Base-by-base conservation (phyloP, 805 yeast genomes). In the Teunomyces stri region DNA sequence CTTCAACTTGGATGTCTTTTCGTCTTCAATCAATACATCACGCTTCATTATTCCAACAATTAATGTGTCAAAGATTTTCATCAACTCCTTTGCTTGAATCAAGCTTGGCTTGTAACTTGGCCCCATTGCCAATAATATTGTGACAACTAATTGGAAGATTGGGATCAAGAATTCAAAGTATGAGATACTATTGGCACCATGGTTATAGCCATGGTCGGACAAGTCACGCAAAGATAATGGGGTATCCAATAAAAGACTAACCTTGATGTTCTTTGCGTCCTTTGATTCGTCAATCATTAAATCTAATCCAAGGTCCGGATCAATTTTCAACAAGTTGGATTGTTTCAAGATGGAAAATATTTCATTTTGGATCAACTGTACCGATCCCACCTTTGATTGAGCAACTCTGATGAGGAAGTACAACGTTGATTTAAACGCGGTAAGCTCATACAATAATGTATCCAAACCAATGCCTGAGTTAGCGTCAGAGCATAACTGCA, bases 281-380 rank as follows among this genome's bases (percentile, higher is more conserved):
- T 53, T 53, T 7, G 50, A 40, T 15, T 61, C 57, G 42, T 70
- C 76, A 44, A 78, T 69, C 2, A 68, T 62, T 42, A 84, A 61
- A 42, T 76, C 81, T 41, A 87, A 66, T 0, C 95, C 96, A 30
- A 89, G 68, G 59, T 87, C 96, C 0, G 94, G 90, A 62, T 91
- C 97, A 34, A 84, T 74, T 30, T 70, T 62, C 38, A 89, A 67
- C 51, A 89, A 78, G 15, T 67, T 67, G 34, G 85, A 79, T 10
- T 78, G 70, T 47, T 74, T 78, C 45, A 91, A 70, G 0, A 80
- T 70, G 13, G 81, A 76, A 61, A 90, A 84, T 6, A 92, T 62
- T 43, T 85, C 92, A 54, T 85, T 79, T 56, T 89, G 89, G 20
- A 90, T 65, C 45, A 92, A 69, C 46, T 83, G 85, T 43, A 80